Conservation (phyloP, 2,329 filamentous ascomycete genomes). For the Hymenoscyphus fructigenus region DNA sequence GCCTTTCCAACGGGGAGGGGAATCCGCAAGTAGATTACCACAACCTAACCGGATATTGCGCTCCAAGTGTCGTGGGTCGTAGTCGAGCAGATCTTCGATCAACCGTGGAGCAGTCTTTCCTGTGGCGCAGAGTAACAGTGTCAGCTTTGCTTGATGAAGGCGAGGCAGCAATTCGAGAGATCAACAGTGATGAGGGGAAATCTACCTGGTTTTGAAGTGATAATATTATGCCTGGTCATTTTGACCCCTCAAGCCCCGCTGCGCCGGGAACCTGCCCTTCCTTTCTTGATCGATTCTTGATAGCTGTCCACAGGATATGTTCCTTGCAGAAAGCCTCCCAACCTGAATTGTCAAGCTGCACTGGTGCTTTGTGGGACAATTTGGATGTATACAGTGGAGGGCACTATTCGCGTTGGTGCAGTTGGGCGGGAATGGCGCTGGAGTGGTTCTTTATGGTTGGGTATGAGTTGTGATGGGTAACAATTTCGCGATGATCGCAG, state of each 20-base stretch:
- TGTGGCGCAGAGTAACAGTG: constrained; percentile 27
- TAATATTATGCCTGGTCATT: constrained; percentile 3
- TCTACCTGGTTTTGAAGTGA: constrained; percentile 6
- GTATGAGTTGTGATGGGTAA: not conserved
- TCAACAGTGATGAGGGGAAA: not conserved
- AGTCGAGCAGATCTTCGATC: constrained; percentile 45
- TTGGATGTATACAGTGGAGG: not conserved
- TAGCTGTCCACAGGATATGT: not conserved
- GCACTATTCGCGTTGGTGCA: not conserved
- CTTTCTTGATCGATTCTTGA: not conserved
- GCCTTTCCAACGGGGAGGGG: constrained; percentile 51
- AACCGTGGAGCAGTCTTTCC: constrained; percentile 52
- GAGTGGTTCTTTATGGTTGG: not conserved
- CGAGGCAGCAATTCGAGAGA: not conserved
- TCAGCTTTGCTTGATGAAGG: constrained; percentile 17
- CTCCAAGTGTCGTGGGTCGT: constrained; percentile 40
- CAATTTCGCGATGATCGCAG: not conserved
- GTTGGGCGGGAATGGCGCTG: not conserved
- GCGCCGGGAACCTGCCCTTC: not conserved
- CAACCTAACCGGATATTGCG: constrained; percentile 22
- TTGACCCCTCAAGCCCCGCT: constrained; percentile 3
- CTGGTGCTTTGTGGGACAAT: not conserved
- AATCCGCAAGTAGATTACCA: constrained; percentile 53
- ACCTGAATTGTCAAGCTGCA: not conserved
- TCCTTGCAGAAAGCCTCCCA: not conserved